phyloP scores from a whole-genome alignment of 2,329 filamentous ascomycete genomes.

The Didymellaceae sp. region DNA sequence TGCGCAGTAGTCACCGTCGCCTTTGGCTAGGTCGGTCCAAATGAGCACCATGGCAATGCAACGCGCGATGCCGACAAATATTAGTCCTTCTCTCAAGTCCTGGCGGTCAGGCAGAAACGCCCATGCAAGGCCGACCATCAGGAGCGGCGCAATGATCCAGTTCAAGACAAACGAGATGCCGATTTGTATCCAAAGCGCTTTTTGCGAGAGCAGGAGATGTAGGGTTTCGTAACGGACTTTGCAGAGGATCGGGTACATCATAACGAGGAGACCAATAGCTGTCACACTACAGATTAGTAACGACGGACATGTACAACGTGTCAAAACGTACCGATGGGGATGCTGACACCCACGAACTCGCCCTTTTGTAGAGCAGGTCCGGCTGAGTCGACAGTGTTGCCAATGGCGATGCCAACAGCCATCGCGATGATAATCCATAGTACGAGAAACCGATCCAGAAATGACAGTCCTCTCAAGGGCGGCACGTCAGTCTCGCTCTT shows the following conservation, averaged over 20 bases:
- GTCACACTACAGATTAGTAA: background rate
- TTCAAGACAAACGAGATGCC: constrained; percentile 77
- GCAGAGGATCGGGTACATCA: constrained; percentile 95
- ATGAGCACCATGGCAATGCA: constrained; percentile 91
- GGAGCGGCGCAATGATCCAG: constrained; percentile 80
- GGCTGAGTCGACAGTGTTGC: constrained; percentile 73
- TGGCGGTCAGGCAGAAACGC: constrained; percentile 55
- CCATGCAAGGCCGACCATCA: constrained; percentile 80
- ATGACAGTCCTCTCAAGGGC: constrained; percentile 50
- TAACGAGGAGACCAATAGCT: constrained; percentile 82
- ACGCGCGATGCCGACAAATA: constrained; percentile 81
- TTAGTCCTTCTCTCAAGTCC: constrained; percentile 67
- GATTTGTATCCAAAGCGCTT: constrained; percentile 78
- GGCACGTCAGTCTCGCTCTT: constrained; percentile 18
- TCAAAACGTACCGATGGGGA: constrained; percentile 65
- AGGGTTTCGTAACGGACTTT: constrained; percentile 81
- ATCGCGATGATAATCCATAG: constrained; percentile 80
- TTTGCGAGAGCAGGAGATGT: constrained; percentile 67
- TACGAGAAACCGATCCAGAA: constrained; percentile 55
- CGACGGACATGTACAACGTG: background rate
- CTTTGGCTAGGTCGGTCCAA: constrained; percentile 79
- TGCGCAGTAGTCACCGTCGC: constrained; percentile 82
- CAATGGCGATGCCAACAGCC: constrained; percentile 74
- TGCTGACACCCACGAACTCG: constrained; percentile 72
- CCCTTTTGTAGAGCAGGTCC: constrained; percentile 71